phyloP scores from a whole-genome alignment of 202 grass and related monocot species.

The Cymbopogon flexuosus region DNA sequence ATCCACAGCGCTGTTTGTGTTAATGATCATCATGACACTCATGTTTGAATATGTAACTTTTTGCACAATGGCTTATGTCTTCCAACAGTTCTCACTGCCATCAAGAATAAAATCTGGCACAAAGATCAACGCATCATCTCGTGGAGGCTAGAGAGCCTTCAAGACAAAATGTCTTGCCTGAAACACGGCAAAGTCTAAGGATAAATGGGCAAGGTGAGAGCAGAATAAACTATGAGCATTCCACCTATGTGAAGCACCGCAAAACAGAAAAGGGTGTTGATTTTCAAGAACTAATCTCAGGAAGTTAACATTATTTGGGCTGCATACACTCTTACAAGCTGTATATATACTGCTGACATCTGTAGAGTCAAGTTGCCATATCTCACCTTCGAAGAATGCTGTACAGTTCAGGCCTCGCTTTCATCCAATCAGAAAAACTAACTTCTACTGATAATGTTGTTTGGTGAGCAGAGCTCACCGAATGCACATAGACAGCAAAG shows the following conservation, averaged over 20 bases:
- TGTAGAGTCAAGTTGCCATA: constrained; percentile 18
- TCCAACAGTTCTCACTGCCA: background rate
- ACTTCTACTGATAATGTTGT: constrained; percentile 53
- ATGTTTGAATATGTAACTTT: background rate
- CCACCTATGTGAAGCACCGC: constrained; percentile 4
- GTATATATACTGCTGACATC: constrained; percentile 18
- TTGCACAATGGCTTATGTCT: background rate
- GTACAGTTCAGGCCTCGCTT: constrained; percentile 89
- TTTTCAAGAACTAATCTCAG: constrained; percentile 15
- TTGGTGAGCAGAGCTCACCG: constrained; percentile 58
- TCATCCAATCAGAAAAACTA: constrained; percentile 98
- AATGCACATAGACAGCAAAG: constrained; percentile 94
- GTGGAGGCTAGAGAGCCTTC: background rate
- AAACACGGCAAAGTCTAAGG: constrained; percentile 7
- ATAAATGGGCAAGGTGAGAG: background rate
- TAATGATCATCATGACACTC: background rate
- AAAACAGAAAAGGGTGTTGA: constrained; percentile 1
- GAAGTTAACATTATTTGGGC: constrained; percentile 19
- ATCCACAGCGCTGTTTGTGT: background rate
- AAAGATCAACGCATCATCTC: background rate
- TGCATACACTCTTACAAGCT: constrained; percentile 31
- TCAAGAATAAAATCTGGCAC: background rate
- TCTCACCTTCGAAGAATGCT: constrained; percentile 93
- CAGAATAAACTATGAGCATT: constrained; percentile 6
- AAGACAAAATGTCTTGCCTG: constrained; percentile 1